Conservation (phyloP, 2,329 filamentous ascomycete genomes). For the Diplocarpon rosae region DNA sequence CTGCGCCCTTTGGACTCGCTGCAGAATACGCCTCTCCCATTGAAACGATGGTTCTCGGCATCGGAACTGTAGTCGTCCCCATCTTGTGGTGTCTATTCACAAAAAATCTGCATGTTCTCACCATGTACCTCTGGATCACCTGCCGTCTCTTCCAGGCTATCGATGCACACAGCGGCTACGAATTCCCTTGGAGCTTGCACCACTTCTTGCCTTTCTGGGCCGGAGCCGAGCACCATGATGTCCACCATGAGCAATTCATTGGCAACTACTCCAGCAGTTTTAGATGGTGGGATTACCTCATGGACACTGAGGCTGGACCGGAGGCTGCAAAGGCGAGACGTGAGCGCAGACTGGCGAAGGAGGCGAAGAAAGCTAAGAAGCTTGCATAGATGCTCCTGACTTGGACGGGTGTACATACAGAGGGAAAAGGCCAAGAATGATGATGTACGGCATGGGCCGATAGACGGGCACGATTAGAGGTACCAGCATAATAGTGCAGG, state of each 20-base stretch:
- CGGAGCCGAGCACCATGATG: conserved; percentile 89
- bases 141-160: conserved; percentile 93
- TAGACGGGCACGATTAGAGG: not conserved
- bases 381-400: conserved; percentile 9
- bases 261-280: conserved; percentile 98
- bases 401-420: conserved; percentile 7
- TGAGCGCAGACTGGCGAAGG: conserved; percentile 59
- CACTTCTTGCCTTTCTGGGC: conserved; percentile 98
- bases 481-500: conserved; percentile 2
- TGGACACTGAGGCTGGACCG: conserved; percentile 87
- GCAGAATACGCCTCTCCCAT: conserved; percentile 97
- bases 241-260: conserved; percentile 97
- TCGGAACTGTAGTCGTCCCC: conserved; percentile 73
- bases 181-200: conserved; percentile 94
- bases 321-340: conserved; percentile 77
- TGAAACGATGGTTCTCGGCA: conserved; percentile 87
- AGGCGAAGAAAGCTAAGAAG: conserved; percentile 44
- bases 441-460: not conserved
- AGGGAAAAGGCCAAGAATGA: not conserved
- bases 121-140: conserved; percentile 96
- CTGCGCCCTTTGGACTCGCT: conserved; percentile 88
- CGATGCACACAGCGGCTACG: conserved; percentile 93
- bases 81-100: conserved; percentile 77
- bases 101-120: conserved; percentile 82
- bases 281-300: conserved; percentile 93